Conservation (phyloP, 2,329 filamentous ascomycete species). For the Sporothrix schenckii region DNA sequence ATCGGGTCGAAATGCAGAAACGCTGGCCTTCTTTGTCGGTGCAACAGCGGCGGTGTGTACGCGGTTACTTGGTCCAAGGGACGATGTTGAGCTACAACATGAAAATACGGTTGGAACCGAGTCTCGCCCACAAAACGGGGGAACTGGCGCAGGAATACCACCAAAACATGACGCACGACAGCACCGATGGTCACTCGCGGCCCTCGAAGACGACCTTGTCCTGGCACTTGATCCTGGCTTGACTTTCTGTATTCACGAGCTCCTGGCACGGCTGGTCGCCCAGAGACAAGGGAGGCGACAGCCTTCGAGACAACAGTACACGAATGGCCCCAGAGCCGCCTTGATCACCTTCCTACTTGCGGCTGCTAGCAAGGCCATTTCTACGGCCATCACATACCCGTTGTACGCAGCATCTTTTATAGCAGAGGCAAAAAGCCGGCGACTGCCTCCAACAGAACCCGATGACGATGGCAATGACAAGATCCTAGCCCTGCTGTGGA, state of each 20-base stretch:
- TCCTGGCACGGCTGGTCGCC: constrained; percentile 43
- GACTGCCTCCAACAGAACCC: background rate
- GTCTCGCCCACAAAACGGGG: background rate
- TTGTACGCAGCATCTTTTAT: constrained; percentile 68
- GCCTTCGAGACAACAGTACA: constrained; percentile 36
- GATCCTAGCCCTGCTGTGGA: constrained; percentile 37
- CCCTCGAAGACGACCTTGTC: constrained; percentile 74
- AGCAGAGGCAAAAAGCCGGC: constrained; percentile 37
- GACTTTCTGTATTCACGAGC: constrained; percentile 80
- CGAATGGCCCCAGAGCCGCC: constrained; percentile 42
- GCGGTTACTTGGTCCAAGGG: constrained; percentile 41
- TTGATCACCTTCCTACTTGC: constrained; percentile 57
- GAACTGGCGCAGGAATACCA: background rate
- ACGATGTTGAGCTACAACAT: background rate
- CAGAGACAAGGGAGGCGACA: background rate
- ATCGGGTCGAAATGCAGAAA: constrained; percentile 9
- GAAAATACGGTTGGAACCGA: background rate
- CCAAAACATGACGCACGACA: constrained; percentile 39
- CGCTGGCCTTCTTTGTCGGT: constrained; percentile 41
- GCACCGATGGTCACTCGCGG: constrained; percentile 73
- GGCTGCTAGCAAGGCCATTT: constrained; percentile 75
- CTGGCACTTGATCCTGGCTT: constrained; percentile 83
- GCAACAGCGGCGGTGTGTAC: constrained; percentile 54
- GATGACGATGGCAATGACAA: constrained; percentile 34
- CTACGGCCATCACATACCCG: constrained; percentile 78